Evolutionary conservation across 140 eudicot species (phyloP).

Genomic region (Bidens hawaiensis): DNA sequence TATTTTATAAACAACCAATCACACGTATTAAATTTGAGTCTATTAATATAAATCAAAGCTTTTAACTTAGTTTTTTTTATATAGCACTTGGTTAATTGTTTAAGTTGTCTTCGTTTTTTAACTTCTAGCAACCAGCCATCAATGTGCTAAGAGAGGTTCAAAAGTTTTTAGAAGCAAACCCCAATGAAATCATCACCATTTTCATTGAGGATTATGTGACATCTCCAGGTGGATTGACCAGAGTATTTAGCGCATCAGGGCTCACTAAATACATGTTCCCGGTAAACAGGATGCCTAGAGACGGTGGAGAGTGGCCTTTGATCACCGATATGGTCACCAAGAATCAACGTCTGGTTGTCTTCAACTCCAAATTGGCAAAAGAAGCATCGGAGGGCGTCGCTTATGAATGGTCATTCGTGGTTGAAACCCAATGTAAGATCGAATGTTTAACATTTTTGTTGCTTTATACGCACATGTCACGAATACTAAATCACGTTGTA

Average conservation of each 20-base stretch:
- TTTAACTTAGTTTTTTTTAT: too few species aligned
- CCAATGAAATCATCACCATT: constrained; percentile 66
- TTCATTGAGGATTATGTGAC: constrained; percentile 76
- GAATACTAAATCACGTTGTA: too few species aligned
- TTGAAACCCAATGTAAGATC: constrained; percentile 71
- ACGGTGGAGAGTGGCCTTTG: constrained; percentile 72
- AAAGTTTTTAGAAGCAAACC: constrained; percentile 52
- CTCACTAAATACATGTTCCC: constrained; percentile 58
- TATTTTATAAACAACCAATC: too few species aligned
- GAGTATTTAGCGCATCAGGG: constrained; percentile 56
- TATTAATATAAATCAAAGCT: too few species aligned
- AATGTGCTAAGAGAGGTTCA: constrained; percentile 55
- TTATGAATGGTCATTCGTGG: constrained; percentile 68
- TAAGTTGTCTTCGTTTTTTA: too few species aligned
- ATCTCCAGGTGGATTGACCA: constrained; percentile 47
- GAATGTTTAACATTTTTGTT: background rate
- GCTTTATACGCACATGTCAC: background rate
- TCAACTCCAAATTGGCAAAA: constrained; percentile 53
- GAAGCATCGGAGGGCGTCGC: constrained; percentile 68
- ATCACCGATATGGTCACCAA: constrained; percentile 58
- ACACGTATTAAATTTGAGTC: too few species aligned
- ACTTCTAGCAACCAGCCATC: constrained; percentile 69
- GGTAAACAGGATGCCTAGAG: constrained; percentile 54
- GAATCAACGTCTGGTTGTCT: constrained; percentile 73
- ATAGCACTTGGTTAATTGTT: too few species aligned